Base-by-base conservation (phyloP, 2,329 filamentous ascomycete genomes). In the Annulohypoxylon truncatum region DNA sequence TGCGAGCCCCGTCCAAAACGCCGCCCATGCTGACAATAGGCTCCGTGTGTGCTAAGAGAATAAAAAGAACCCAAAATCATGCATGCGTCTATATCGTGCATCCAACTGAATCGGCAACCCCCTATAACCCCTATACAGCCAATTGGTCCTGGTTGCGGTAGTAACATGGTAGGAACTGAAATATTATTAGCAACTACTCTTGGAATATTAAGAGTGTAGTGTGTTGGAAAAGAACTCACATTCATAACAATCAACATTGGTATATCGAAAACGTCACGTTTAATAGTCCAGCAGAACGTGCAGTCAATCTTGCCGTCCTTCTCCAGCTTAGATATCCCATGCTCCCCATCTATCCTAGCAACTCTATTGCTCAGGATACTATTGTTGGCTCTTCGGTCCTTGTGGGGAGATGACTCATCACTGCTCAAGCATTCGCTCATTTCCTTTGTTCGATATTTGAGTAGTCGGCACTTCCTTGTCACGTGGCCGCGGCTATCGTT, bases 191-290 rank as follows among this genome's bases (percentile, higher is more conserved):
- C 18, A 53, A 48, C n/a, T 24, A 44, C 15, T 22, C 3, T 15
- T 13, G 28, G 26, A 20, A 42, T 22, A 15, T 10, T 9, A 6
- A 24, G 15, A 12, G 10, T 56, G 24, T 28, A 20, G 8, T 13
- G 50, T 4, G 26, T 9, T 24, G 18, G 4, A 29, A 22, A 28
- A 33, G 3, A 48, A 90, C 94, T 90, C 79, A 97, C 96, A 82
- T 97, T 97, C 84, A 98, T 95, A 76, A 97, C 92, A 79, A 98
- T 96, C 82, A 98, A 85, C 93, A 97, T 97, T 20, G 96, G 96
- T 79, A 98, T 97, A 81, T 98, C 95, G 82, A 98, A 98, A 40
- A 96, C 93, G 79, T 99, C 96, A 69, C 95, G 87, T 82, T 97
- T 97, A 68, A 98, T 94, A 69, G 93, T 95, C 94, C 95, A 98